Conservation (phyloP, 1,139 yeast species). For the Hyphopichia buzzinii region DNA sequence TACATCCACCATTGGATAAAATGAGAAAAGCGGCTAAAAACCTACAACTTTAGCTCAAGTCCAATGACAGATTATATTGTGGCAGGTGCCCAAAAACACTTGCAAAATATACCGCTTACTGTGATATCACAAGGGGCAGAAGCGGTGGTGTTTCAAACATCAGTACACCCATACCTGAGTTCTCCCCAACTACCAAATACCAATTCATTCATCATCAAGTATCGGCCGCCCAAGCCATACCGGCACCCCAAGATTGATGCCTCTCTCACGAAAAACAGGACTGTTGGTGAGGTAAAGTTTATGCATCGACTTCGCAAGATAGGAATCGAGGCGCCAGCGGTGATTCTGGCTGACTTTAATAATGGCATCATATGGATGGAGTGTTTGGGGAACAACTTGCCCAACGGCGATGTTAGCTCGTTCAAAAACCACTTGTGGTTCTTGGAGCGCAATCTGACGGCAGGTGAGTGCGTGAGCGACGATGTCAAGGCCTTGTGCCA, state of each 20-base stretch:
- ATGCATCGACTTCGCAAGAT: slow-evolving; percentile 56
- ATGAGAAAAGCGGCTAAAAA: too few relatives aligned
- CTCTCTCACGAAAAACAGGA: slow-evolving; percentile 72
- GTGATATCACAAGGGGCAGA: slow-evolving; percentile 94
- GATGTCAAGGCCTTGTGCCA: slow-evolving; percentile 42
- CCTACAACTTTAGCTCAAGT: neutral
- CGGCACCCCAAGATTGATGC: slow-evolving; percentile 83
- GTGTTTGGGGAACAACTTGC: slow-evolving; percentile 52
- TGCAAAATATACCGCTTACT: slow-evolving; percentile 48
- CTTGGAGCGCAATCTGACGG: slow-evolving; percentile 35
- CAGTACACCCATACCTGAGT: slow-evolving; percentile 67
- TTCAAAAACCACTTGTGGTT: slow-evolving; percentile 74
- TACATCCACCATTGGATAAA: too few relatives aligned
- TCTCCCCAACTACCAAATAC: slow-evolving; percentile 20
- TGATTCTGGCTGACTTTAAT: slow-evolving; percentile 70
- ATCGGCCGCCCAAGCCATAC: slow-evolving; percentile 84
- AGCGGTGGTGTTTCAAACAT: slow-evolving; percentile 72
- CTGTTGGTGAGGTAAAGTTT: slow-evolving; percentile 80
- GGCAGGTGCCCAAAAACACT: slow-evolving; percentile 36
- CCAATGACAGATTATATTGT: slow-evolving; percentile 45
- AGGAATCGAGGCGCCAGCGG: slow-evolving; percentile 64
- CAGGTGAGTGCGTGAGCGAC: slow-evolving; percentile 24
- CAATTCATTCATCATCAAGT: slow-evolving; percentile 64
- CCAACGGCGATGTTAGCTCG: slow-evolving; percentile 52
- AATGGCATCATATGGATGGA: slow-evolving; percentile 93